These are phyloP conservation scores for Shiraia sp. DNA, from an alignment of 2,329 filamentous ascomycete species.

Conservation along the genomic window DNA sequence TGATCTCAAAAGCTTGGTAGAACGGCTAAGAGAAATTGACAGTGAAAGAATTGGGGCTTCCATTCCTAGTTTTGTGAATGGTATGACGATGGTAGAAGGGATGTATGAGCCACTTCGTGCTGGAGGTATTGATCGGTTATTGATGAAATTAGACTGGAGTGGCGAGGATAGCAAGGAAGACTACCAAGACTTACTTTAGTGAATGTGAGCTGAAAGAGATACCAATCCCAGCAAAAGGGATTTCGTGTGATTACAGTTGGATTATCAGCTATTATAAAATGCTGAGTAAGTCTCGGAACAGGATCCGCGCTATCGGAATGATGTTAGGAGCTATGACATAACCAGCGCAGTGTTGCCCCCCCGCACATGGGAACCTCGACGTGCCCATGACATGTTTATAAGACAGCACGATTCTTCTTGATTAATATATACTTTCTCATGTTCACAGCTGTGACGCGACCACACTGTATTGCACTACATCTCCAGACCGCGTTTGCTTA, in stretches of 20 bases:
- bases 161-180: conserved; percentile 34
- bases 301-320: conserved; percentile 11
- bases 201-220: too few species aligned
- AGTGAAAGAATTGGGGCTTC: conserved; percentile 47
- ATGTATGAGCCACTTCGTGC: conserved; percentile 72
- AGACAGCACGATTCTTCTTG: neutral
- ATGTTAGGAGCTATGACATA: conserved; percentile 27
- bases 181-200: conserved; percentile 19
- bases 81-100: conserved; percentile 42
- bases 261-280: too few species aligned
- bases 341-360: conserved; percentile 7
- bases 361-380: conserved; percentile 10
- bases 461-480: conserved; percentile 10
- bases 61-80: conserved; percentile 13
- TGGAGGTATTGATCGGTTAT: conserved; percentile 77
- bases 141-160: conserved; percentile 87
- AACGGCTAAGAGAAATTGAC: conserved; percentile 65
- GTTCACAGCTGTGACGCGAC: conserved; percentile 19
- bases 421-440: conserved; percentile 11
- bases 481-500: neutral
- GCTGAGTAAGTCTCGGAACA: conserved; percentile 14
- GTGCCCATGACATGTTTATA: conserved; percentile 30
- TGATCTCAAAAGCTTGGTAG: conserved; percentile 66
- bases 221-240: too few species aligned
- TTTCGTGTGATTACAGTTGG: too few species aligned